phyloP scores from a whole-genome alignment of 2,329 filamentous ascomycete genomes.

The Penicillium sp. region DNA sequence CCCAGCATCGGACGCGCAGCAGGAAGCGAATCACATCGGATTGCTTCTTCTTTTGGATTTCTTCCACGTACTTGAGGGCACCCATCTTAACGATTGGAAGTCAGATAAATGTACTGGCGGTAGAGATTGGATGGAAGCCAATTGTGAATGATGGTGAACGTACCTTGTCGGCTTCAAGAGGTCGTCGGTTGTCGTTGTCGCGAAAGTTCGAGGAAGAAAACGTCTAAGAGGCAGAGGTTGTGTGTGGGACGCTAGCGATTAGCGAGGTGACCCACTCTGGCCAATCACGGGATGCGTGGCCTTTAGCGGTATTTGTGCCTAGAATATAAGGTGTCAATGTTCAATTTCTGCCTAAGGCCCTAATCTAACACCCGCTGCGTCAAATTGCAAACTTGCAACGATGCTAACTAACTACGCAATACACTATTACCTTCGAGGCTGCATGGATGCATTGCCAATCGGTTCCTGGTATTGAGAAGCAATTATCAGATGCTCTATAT shows the following conservation, averaged over 20 bases:
- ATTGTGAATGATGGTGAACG: slow-evolving; percentile 17
- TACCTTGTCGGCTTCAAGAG: slow-evolving; percentile 46
- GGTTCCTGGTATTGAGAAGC: neutral
- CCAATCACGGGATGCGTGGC: slow-evolving; percentile 23
- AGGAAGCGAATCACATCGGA: slow-evolving; percentile 99
- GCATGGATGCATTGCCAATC: too few relatives aligned
- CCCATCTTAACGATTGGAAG: slow-evolving; percentile 65
- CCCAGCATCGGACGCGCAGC: slow-evolving; percentile 98
- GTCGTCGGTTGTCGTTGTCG: slow-evolving; percentile 45
- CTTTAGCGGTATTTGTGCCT: slow-evolving; percentile 1
- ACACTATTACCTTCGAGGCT: too few relatives aligned
- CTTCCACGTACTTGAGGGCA: slow-evolving; percentile 99
- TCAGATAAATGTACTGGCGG: slow-evolving; percentile 18
- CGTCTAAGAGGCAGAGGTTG: slow-evolving; percentile 30
- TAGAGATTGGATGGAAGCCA: slow-evolving; percentile 1
- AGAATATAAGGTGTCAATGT: slow-evolving; percentile 4
- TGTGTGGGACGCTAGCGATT: slow-evolving; percentile 45
- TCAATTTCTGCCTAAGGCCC: slow-evolving; percentile 2
- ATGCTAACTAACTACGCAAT: too few relatives aligned
- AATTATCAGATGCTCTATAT: neutral
- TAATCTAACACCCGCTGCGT: too few relatives aligned
- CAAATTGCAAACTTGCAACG: neutral
- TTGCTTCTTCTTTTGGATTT: slow-evolving; percentile 99
- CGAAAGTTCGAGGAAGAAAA: slow-evolving; percentile 35
- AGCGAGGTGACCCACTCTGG: slow-evolving; percentile 26